Percentiles rank a stretch among this genome's conserved stretches.
phyloP scores from a whole-genome alignment of 257 asterid species.

The Perilla frutescens region DNA sequence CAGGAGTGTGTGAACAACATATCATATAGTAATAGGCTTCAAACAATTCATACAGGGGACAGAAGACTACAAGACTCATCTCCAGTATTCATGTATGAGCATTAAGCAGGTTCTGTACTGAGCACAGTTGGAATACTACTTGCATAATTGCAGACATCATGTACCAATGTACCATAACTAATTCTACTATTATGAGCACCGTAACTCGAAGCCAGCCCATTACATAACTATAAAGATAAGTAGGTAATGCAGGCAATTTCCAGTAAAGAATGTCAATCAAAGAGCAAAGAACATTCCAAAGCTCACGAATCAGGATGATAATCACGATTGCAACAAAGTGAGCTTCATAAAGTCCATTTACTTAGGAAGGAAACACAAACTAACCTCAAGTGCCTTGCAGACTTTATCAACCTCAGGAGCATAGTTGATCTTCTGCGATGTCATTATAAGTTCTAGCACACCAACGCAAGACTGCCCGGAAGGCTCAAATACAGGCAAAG shows the following conservation, averaged over 20 bases:
- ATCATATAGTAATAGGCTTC: slow-evolving; percentile 4
- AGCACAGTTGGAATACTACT: slow-evolving; percentile 16
- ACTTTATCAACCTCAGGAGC: slow-evolving; percentile 97
- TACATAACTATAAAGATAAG: background rate
- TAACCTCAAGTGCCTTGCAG: slow-evolving; percentile 98
- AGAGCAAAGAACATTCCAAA: slow-evolving; percentile 1
- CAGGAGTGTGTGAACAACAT: background rate
- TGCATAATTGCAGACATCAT: slow-evolving; percentile 15
- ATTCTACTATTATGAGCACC: slow-evolving; percentile 11
- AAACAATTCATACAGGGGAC: slow-evolving; percentile 1
- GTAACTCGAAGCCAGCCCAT: background rate
- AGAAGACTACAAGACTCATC: slow-evolving; percentile 15
- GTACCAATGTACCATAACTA: background rate
- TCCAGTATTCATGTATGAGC: slow-evolving; percentile 14
- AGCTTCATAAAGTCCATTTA: slow-evolving; percentile 24
- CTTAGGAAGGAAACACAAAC: slow-evolving; percentile 38
- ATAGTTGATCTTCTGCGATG: slow-evolving; percentile 86
- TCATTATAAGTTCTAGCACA: slow-evolving; percentile 92
- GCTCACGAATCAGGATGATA: slow-evolving; percentile 6
- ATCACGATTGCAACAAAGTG: slow-evolving; percentile 16
- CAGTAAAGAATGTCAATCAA: slow-evolving; percentile 1
- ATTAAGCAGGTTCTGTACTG: background rate
- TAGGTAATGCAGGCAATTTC: background rate
- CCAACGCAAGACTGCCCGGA: slow-evolving; percentile 88
- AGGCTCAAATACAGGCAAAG: slow-evolving; percentile 92